Percentiles rank a stretch among this genome's conserved stretches.
Conservation (phyloP, 306 rosid species). For the Mimosa pudica region DNA sequence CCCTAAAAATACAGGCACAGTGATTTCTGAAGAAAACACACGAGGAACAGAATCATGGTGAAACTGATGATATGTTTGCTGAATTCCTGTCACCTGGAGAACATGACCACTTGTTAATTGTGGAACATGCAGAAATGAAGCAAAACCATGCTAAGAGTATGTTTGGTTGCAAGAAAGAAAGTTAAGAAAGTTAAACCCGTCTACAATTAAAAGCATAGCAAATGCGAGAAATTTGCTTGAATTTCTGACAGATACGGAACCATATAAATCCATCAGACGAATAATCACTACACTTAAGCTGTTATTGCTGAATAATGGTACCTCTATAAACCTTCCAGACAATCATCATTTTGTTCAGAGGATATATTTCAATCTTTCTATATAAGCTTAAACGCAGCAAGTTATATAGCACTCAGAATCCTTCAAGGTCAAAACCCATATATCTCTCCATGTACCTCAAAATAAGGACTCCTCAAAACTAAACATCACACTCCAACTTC, state of each 20-base stretch:
- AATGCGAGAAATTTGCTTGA: no score
- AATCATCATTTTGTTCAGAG: no score
- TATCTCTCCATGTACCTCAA: not conserved
- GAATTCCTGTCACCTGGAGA: slow-evolving; percentile 81
- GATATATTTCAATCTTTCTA: not conserved
- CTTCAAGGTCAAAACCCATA: not conserved
- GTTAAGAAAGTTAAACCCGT: no score
- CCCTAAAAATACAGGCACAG: slow-evolving; percentile 59
- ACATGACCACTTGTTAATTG: slow-evolving; percentile 5
- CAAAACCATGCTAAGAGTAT: no score
- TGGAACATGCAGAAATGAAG: not conserved
- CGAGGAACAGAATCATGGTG: slow-evolving; percentile 72
- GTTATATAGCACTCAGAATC: not conserved
- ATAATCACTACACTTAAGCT: not conserved
- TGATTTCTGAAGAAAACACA: slow-evolving; percentile 61
- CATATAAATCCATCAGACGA: not conserved
- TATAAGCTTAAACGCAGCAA: not conserved
- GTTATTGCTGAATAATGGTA: not conserved
- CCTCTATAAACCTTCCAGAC: no score
- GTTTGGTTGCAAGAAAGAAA: no score
- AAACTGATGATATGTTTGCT: slow-evolving; percentile 91
- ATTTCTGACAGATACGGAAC: no score
- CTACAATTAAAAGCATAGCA: no score
- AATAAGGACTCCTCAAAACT: not conserved
- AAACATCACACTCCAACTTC: not conserved